Evolutionary conservation across 129 eudicot genomes (phyloP), one percentile per base, ranked within the genome.

Genomic region (Sambucus nigra): DNA sequence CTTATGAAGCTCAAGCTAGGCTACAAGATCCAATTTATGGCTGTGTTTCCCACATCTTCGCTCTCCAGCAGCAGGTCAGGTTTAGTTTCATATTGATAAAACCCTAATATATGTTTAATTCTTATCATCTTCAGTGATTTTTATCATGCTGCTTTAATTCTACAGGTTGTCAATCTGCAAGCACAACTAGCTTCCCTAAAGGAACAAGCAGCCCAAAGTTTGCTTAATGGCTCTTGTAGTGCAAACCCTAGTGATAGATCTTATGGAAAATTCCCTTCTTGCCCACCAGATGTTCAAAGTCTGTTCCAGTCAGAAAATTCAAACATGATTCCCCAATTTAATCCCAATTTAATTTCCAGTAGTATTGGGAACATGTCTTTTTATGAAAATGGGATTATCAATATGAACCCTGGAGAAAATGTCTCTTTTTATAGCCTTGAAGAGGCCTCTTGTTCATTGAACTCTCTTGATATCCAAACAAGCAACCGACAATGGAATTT

Each of bases 21-120:
- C 75, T 91, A 70, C 98, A 91, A 76, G 98, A 91, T 70, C 95
- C 98, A 62, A 81, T 89, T 51, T 89, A 89, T 81, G 97, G 97
- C n/a, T 89, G 97, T 42, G 97, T 89, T 61, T 91, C 98, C 16
- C 98, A 91, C 65, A 91, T 91, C 18, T 91, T 91, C 41, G 80
- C 98, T 6, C 98, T 91, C 68, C 98, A 91, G 41, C 98, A 91
- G 57, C 95, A 91, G 95, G 98, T 89, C 39, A 42, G 5, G 42
- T 67, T 23, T 35, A 35, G 12, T 8, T 35, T 12, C 13, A 7
- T 15, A 35, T 35, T 15, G 35, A 7, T 8, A 15, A 35, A 35
- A 35, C 42, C 42, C 42, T 35, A 35, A 8, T 35, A 7, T 35
- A 35, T 35, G 42, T 35, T 2, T 35, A 35, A 15, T 35, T 35